phyloP scores from a whole-genome alignment of 345 rosid genomes.

The Boechera stricta region DNA sequence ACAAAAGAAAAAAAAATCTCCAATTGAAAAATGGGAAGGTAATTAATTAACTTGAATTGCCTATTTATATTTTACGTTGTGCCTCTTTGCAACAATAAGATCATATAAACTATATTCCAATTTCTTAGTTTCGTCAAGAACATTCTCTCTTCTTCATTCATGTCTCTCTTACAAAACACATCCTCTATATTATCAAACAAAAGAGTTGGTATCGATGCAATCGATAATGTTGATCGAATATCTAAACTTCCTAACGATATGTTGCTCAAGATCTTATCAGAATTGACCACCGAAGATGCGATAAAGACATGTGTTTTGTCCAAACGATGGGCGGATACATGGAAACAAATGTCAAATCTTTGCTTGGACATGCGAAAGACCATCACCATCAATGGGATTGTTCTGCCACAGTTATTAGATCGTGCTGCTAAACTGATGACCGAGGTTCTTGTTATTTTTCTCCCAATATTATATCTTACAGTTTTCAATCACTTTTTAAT shows the following conservation, averaged over 20 bases:
- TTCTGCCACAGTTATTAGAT: not conserved
- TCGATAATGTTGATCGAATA: not conserved
- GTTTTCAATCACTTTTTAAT: not conserved
- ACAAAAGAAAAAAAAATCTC: not conserved
- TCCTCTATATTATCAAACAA: not conserved
- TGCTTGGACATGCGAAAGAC: not conserved
- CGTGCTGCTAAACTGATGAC: not conserved
- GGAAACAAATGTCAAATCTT: not conserved
- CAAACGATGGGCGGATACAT: not conserved
- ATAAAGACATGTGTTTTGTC: slow-evolving; percentile 25
- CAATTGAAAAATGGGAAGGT: not conserved
- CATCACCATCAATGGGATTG: not conserved
- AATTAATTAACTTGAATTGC: not conserved
- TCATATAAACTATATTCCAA: not conserved
- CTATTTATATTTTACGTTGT: not conserved
- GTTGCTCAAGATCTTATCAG: slow-evolving; percentile 4
- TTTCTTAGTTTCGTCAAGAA: not conserved
- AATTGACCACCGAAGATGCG: not conserved
- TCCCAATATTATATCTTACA: not conserved
- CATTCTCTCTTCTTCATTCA: not conserved
- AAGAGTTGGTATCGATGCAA: not conserved
- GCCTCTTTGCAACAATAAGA: not conserved
- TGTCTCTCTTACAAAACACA: slow-evolving; percentile 16
- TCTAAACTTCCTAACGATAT: slow-evolving; percentile 7
- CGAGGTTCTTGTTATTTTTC: not conserved